A percentile compares a stretch with the other conserved stretches of the same genome.
These are phyloP conservation scores for Zymoseptoria pseudotritici DNA, from an alignment of 2,329 filamentous ascomycete genomes.

Conservation along the genomic window DNA sequence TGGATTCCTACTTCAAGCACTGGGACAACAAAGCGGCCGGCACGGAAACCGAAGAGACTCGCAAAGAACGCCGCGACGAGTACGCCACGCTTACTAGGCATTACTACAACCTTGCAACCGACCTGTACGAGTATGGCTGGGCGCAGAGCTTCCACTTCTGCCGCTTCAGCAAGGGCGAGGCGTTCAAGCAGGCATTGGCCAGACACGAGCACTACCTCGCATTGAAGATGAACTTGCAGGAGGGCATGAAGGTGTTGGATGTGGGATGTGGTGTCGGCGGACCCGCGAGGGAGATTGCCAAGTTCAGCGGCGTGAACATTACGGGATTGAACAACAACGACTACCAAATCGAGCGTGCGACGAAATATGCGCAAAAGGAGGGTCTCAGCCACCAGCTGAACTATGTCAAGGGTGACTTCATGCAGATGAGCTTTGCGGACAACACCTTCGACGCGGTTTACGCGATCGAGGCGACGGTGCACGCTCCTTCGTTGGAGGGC, in stretches of 20 bases:
- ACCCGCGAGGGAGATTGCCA: conserved; percentile 89
- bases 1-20: conserved; percentile 93
- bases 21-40: conserved; percentile 78
- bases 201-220: conserved; percentile 98
- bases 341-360: conserved; percentile 96
- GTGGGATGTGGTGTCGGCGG: conserved; percentile 96
- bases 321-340: conserved; percentile 98
- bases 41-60: conserved; percentile 73
- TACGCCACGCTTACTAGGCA: conserved; percentile 92
- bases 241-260: conserved; percentile 84
- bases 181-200: conserved; percentile 84
- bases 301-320: conserved; percentile 85
- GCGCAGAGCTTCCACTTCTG: conserved; percentile 96
- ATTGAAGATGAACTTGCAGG: conserved; percentile 75
- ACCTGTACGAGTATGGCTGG: conserved; percentile 74
- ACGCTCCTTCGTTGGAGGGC: conserved; percentile 81
- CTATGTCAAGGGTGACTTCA: conserved; percentile 95
- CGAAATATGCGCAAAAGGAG: conserved; percentile 73
- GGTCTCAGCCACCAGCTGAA: conserved; percentile 69
- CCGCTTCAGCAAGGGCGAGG: conserved; percentile 79
- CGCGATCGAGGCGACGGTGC: conserved; percentile 93
- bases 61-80: conserved; percentile 70
- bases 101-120: conserved; percentile 44
- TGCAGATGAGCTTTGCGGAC: conserved; percentile 95
- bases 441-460: conserved; percentile 93